phyloP scores from a whole-genome alignment of 768 basidiomycete species.

The Termitomyces sp. region DNA sequence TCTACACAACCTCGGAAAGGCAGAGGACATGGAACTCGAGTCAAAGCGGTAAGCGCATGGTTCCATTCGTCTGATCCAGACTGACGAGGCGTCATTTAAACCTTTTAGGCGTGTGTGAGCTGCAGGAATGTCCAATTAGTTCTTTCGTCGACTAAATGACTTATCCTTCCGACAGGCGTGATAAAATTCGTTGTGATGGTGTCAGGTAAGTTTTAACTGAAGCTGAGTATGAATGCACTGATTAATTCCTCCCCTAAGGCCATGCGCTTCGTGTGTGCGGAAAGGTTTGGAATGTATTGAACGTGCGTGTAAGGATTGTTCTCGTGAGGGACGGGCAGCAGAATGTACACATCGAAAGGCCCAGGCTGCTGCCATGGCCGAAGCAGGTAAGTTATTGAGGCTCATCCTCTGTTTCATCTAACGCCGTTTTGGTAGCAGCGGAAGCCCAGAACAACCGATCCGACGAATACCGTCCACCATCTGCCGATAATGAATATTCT shows the following conservation, averaged over 20 bases:
- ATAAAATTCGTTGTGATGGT: slow-evolving; percentile 61
- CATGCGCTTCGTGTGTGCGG: slow-evolving; percentile 43
- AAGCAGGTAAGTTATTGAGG: slow-evolving; percentile 14
- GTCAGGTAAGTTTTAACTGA: slow-evolving; percentile 31
- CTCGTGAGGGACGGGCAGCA: slow-evolving; percentile 35
- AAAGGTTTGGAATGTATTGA: slow-evolving; percentile 51
- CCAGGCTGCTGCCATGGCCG: slow-evolving; percentile 16
- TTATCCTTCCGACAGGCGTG: slow-evolving; percentile 32
- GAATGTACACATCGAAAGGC: slow-evolving; percentile 40
- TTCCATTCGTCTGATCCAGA: slow-evolving; percentile 2
- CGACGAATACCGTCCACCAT: slow-evolving; percentile 3
- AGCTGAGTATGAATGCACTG: not conserved
- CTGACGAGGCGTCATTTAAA: slow-evolving; percentile 8
- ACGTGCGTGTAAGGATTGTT: slow-evolving; percentile 39
- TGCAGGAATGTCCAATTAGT: slow-evolving; percentile 42
- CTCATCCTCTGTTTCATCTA: not conserved
- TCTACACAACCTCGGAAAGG: slow-evolving; percentile 46
- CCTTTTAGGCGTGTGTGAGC: slow-evolving; percentile 47
- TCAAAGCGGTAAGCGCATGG: slow-evolving; percentile 45
- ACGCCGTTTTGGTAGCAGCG: not conserved
- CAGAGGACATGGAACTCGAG: slow-evolving; percentile 53
- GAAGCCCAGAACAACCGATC: slow-evolving; percentile 1
- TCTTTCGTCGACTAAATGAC: slow-evolving; percentile 6
- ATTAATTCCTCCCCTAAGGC: slow-evolving; percentile 27
- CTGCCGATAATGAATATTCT: slow-evolving; percentile 7